Evolutionary conservation across 371 early-diverging fungal species (phyloP), one percentile per base, ranked within the genome.

Genomic region (Lichtheimia corymbifera): DNA sequence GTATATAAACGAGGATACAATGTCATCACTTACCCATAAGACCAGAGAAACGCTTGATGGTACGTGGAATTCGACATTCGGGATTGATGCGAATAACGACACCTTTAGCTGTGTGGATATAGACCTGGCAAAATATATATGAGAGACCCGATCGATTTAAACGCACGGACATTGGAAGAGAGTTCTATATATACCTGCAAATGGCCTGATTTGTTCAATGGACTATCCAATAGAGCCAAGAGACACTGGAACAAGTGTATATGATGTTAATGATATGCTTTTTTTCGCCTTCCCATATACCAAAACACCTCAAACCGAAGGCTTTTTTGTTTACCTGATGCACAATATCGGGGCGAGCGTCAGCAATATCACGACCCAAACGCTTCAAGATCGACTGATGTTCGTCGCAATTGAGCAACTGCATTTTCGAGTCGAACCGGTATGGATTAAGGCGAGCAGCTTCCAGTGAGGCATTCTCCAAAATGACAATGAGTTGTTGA

Each of bases 1-100:
- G 47, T 13, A 55, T 20, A 58, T n/a, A 17, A 28, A 27, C 1
- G 4, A 3, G 18, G 13, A 14, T 27, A 9, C n/a, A 22, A 22
- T 22, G 1, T 2, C 1, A 67, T 17, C 18, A n/a, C 62, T 63
- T 85, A 86, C 89, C 85, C 91, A 97, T 94, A 51, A 98, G 79
- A 17, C 99, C 99, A 49, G 93, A 91, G 74, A 99, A 99, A 56
- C 99, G 90, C 79, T 95, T 96, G 75, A 94, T 97, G 7, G 98
- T 98, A 72, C 99, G 80, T 49, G 99, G 99, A 69, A 99, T 97
- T 72, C 99, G 93, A 52, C 94, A 94, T 58, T 92, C 92, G 53
- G 97, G 97, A 77, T 95, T 96, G 42, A 99, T 89, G 72, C 97
- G 96, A 55, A 99, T 97, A 50, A 99, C 87, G 5, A 95, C 95